These are phyloP conservation scores for Cardamine occulta DNA, from an alignment of 345 rosid species.

Conservation along the genomic window DNA sequence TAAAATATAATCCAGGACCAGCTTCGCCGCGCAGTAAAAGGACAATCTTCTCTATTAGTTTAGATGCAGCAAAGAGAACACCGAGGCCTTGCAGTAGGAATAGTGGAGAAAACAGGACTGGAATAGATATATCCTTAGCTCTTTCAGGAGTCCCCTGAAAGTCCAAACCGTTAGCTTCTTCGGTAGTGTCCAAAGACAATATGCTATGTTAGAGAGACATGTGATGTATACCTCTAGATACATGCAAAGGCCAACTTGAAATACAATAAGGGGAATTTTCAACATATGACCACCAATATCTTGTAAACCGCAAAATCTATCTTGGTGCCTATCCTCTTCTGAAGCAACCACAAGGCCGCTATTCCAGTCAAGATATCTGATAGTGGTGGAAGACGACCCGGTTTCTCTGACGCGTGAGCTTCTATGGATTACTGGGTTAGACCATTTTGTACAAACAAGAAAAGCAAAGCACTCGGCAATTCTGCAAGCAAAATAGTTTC, in stretches of 20 bases:
- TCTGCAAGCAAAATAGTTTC: conserved; percentile 54
- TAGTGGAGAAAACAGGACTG: conserved; percentile 82
- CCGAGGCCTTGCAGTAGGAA: conserved; percentile 89
- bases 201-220: conserved; percentile 37
- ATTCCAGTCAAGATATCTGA: conserved; percentile 87
- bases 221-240: conserved; percentile 71
- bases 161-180: conserved; percentile 36
- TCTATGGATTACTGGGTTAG: conserved; percentile 94
- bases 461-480: conserved; percentile 97
- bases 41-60: conserved; percentile 75
- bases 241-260: conserved; percentile 94
- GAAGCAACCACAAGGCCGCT: conserved; percentile 74
- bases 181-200: conserved; percentile 36
- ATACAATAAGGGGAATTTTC: conserved; percentile 84
- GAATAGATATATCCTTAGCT: conserved; percentile 79
- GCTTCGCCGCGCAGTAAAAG: conserved; percentile 71
- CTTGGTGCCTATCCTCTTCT: conserved; percentile 65
- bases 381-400: conserved; percentile 64
- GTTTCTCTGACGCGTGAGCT: conserved; percentile 57
- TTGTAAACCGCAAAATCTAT: conserved; percentile 73
- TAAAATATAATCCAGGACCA: conserved; percentile 73
- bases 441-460: conserved; percentile 97
- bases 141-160: conserved; percentile 90
- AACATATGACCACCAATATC: conserved; percentile 95
- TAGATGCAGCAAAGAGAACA: conserved; percentile 75